Evolutionary conservation across 2,329 filamentous ascomycete genomes (phyloP), one percentile per base, ranked within the genome.

Genomic region (Verticillium nubilum): DNA sequence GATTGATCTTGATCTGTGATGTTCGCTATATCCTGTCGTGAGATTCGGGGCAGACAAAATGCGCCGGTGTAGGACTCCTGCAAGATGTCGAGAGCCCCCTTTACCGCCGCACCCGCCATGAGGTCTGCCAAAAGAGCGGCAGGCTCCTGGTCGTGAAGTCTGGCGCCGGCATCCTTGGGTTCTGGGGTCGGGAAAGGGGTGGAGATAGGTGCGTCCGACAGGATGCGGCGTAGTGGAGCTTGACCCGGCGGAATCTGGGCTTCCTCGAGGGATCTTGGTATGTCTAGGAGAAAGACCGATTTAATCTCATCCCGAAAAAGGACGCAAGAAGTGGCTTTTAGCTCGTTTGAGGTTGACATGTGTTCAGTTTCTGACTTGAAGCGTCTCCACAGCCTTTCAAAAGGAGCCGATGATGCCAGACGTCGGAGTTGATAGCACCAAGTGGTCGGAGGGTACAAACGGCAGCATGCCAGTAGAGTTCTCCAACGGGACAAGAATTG

Each of bases 231-330:
- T 55, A 63, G 61, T 58, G 74, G 70, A 25, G 65, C 61, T 33
- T 76, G 66, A 29, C 72, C 73, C 6, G 74, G 69, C 13, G 75
- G 74, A 33, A 80, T 78, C 72, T 92, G 90, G 19, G 84, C 85
- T 61, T 84, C 78, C 64, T 89, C 86, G 42, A 92, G 82, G 1
- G 90, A 90, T 19, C 78, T 76, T 26, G 90, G 89, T 53, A 92
- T 83, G 67, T 93, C 90, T 57, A 92, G 71, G 27, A 92, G 70
- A 25, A 84, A 76, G 58, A 87, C 72, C 53, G 80, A 57, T 12
- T 23, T 56, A 37, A 26, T 50, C 27, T 63, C 56, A 27, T 62
- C 54, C 4, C 47, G 52, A n/a, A 58, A 66, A 61, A 63, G 15
- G 56, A 58, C 59, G 52, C 63, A 60, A 27, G 35, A 47, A 19